Evolutionary conservation across 495 filamentous ascomycete genomes (phyloP).

Genomic region (Friedmanniomyces simplex): DNA sequence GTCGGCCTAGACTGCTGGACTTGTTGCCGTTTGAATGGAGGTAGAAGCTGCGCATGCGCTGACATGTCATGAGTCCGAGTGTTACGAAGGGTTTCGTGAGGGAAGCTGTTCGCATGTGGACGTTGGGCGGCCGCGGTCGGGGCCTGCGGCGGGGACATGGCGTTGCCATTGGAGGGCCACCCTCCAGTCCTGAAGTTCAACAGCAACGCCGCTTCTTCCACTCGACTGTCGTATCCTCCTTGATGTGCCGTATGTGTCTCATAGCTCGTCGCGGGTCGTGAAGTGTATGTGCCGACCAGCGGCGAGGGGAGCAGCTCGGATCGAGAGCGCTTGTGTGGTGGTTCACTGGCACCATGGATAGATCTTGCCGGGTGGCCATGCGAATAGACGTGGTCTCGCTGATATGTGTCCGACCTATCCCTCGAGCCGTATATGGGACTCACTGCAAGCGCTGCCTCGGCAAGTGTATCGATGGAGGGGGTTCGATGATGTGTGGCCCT

Average conservation of each 20-base stretch:
- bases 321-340: constrained; percentile 50
- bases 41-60: neutral
- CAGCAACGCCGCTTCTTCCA: constrained; percentile 21
- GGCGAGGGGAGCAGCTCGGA: constrained; percentile 48
- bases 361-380: constrained; percentile 12
- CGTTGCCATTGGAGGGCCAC: constrained; percentile 3
- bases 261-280: constrained; percentile 39
- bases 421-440: constrained; percentile 20
- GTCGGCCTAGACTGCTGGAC: neutral
- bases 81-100: neutral
- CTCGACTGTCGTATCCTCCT: constrained; percentile 24
- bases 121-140: neutral
- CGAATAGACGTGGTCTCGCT: neutral
- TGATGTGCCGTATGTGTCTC: constrained; percentile 22
- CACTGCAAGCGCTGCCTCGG: constrained; percentile 24
- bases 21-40: constrained; percentile 8
- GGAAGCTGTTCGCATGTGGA: constrained; percentile 22
- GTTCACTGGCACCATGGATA: constrained; percentile 31
- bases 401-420: constrained; percentile 10
- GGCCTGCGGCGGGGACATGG: constrained; percentile 4
- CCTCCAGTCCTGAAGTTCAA: constrained; percentile 21
- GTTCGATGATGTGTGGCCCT: constrained; percentile 12
- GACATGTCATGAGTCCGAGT: neutral
- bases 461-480: constrained; percentile 30
- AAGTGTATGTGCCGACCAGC: constrained; percentile 28